Evolutionary conservation across 192 early-diverging fungal species (phyloP), one percentile per base, ranked within the genome.

Genomic region (Backusella australiensis): DNA sequence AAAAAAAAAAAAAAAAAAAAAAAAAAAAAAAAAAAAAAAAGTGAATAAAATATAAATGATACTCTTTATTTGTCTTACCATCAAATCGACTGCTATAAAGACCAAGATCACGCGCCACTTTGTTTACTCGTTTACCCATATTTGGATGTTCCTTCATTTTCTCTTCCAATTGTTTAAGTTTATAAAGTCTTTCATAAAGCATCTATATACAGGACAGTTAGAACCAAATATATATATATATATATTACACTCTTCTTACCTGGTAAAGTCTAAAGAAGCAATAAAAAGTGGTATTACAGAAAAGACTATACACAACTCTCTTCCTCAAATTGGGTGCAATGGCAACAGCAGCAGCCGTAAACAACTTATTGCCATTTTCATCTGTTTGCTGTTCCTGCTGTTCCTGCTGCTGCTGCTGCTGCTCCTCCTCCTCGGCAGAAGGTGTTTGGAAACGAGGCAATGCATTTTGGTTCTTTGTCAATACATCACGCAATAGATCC

Each of bases 191-290:
- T 15, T 85, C 89, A 81, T 96, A 98, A n/a, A 96, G 83, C 65
- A 96, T 87, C 92, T 97, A 87, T 32, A 8, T 9, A 39, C 6
- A 53, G 44, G 11, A 12, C 38, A 39, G 3, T 39, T 39, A 39
- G 38, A 39, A 39, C 38, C 0, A 39, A 2, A 11, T 39, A 32
- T 32, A 32, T 32, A 32, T 23, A 23, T 29, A 29, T 29, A 29
- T 29, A 29, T 29, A 29, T 29, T 0, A 38, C 38, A 11, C 11
- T 38, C 38, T 38, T 35, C 72, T 72, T 80, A 95, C 93, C 86
- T 95, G 91, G 72, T 88, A 96, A 42, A 96, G 87, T 49, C 97
- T 85, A 80, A 99, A 88, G 71, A 99, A 96, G 67, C 91, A 89
- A 75, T 97, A 99, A 75, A 96, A 93, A 21, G 78, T 86, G 69